Conservation (phyloP, 202 grass and related monocot species). For the Dendrocalamus latiflorus region DNA sequence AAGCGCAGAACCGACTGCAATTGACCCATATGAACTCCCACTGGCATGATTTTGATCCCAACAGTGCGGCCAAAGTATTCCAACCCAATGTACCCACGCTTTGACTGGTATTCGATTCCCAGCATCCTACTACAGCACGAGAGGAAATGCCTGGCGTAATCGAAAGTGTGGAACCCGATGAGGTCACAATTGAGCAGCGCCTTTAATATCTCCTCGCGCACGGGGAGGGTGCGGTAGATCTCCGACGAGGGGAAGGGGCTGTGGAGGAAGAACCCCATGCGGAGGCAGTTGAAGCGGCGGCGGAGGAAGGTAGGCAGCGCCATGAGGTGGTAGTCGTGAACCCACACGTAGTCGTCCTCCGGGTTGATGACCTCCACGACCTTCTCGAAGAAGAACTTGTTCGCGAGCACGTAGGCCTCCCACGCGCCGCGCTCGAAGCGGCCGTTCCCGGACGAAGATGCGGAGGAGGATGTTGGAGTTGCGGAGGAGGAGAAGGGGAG, state of each 20-base stretch:
- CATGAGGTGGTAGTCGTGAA: slow-evolving; percentile 98
- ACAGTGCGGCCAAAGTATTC: slow-evolving; percentile 94
- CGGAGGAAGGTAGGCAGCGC: slow-evolving; percentile 88
- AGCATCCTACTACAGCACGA: slow-evolving; percentile 96
- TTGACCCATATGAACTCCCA: slow-evolving; percentile 94
- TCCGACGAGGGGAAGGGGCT: slow-evolving; percentile 95
- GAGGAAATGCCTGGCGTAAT: slow-evolving; percentile 96
- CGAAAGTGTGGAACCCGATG: slow-evolving; percentile 95
- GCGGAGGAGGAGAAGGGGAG: slow-evolving; percentile 62
- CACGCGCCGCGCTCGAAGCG: slow-evolving; percentile 79
- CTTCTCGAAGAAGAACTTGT: slow-evolving; percentile 92
- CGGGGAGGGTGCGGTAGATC: slow-evolving; percentile 92
- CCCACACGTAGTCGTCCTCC: slow-evolving; percentile 94
- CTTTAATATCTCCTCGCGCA: slow-evolving; percentile 93
- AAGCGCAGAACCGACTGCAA: slow-evolving; percentile 55
- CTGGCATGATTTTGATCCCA: slow-evolving; percentile 98
- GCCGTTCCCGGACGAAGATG: slow-evolving; percentile 36
- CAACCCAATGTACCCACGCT: slow-evolving; percentile 89
- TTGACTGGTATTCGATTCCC: slow-evolving; percentile 95
- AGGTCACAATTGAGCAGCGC: slow-evolving; percentile 91
- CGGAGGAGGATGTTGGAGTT: background rate
- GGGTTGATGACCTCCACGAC: slow-evolving; percentile 90
- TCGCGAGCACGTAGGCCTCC: slow-evolving; percentile 87
- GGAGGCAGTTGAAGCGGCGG: slow-evolving; percentile 80
- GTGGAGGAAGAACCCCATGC: slow-evolving; percentile 97